Conservation (phyloP, 2,329 filamentous ascomycete species). For the Talaromyces sp. region DNA sequence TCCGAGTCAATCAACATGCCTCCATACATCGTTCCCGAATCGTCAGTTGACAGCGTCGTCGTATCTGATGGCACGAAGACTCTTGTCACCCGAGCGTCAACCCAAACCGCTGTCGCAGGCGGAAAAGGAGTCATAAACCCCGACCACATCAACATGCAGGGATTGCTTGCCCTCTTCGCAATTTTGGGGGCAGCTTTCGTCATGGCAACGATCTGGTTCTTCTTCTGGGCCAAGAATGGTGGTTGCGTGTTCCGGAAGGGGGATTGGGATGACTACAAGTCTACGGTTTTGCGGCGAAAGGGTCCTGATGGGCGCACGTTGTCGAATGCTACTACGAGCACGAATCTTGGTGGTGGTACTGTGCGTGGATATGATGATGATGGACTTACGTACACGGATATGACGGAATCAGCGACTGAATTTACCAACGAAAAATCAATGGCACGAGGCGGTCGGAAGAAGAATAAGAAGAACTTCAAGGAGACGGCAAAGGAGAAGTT, state of each 20-base stretch:
- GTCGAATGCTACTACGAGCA: constrained; percentile 76
- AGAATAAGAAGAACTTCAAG: constrained; percentile 36
- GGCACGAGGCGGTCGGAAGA: constrained; percentile 22
- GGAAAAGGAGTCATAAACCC: constrained; percentile 40
- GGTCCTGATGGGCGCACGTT: constrained; percentile 86
- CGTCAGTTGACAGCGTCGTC: background rate
- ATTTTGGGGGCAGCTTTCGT: constrained; percentile 76
- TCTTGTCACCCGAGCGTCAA: constrained; percentile 13
- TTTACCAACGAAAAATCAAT: constrained; percentile 29
- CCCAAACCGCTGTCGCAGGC: constrained; percentile 20
- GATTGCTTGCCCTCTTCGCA: constrained; percentile 81
- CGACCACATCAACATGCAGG: constrained; percentile 49
- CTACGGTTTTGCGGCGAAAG: constrained; percentile 81
- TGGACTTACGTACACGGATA: constrained; percentile 49
- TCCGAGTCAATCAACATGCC: constrained; percentile 9
- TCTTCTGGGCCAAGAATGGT: constrained; percentile 96
- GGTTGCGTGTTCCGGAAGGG: constrained; percentile 80
- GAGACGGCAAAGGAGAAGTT: constrained; percentile 37
- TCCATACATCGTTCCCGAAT: constrained; percentile 3
- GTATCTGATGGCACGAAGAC: constrained; percentile 14
- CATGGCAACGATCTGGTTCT: constrained; percentile 83
- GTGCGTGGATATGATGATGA: constrained; percentile 69
- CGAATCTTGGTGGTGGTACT: constrained; percentile 81
- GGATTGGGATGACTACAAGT: constrained; percentile 99
- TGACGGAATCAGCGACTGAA: constrained; percentile 40